These are phyloP conservation scores for Tuber melanosporum DNA, from an alignment of 495 filamentous ascomycete genomes.

Conservation along the genomic window DNA sequence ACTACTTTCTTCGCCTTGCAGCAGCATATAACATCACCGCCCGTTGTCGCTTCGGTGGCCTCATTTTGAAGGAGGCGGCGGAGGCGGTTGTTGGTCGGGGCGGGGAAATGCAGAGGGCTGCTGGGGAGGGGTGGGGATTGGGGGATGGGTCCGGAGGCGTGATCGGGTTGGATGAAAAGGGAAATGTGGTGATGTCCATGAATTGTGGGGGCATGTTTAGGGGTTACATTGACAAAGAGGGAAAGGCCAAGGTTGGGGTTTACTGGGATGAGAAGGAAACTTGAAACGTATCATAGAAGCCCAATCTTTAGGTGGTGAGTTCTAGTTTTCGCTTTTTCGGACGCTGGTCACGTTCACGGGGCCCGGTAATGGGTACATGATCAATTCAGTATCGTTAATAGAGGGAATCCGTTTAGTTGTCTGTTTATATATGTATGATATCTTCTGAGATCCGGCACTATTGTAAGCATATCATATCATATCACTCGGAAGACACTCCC, in stretches of 20 bases:
- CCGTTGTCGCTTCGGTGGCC: conserved; percentile 29
- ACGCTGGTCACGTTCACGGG: neutral
- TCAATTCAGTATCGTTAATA: neutral
- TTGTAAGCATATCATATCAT: neutral
- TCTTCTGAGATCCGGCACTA: neutral
- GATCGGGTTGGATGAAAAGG: conserved; percentile 65
- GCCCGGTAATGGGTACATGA: neutral
- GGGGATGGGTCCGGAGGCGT: conserved; percentile 82
- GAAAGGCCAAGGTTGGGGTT: conserved; percentile 57
- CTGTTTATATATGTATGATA: neutral
- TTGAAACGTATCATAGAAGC: conserved; percentile 6
- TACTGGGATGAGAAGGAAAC: conserved; percentile 50
- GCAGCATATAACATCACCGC: conserved; percentile 42
- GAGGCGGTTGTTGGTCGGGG: conserved; percentile 59
- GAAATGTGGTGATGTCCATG: conserved; percentile 54
- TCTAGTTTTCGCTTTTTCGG: neutral
- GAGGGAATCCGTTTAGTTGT: neutral
- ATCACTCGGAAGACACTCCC: neutral
- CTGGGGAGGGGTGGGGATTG: conserved; percentile 68
- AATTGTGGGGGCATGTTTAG: conserved; percentile 91
- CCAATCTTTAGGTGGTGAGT: neutral
- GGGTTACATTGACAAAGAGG: conserved; percentile 64
- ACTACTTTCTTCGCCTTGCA: conserved; percentile 72
- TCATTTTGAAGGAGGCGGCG: conserved; percentile 50
- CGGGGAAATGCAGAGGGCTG: conserved; percentile 70